phyloP scores from a whole-genome alignment of 2,329 filamentous ascomycete genomes.

The Fusarium mundagurra region DNA sequence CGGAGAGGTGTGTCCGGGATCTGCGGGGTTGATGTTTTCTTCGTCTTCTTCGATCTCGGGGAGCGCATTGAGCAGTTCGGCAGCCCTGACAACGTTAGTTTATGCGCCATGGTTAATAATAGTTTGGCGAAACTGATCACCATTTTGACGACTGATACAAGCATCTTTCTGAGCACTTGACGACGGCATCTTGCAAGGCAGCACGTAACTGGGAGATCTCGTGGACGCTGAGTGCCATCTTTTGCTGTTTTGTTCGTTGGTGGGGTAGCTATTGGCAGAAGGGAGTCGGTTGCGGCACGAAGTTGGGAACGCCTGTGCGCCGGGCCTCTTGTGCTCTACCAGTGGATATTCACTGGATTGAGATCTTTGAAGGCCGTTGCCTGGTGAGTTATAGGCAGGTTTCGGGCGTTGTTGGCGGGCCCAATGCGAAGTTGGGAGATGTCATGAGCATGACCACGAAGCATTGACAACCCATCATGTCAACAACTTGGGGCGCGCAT shows the following conservation, averaged over 20 bases:
- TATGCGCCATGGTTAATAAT: not conserved
- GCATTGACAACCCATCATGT: slow-evolving; percentile 21
- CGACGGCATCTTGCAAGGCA: slow-evolving; percentile 83
- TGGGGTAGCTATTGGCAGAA: slow-evolving; percentile 22
- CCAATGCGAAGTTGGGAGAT: not conserved
- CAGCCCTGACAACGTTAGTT: slow-evolving; percentile 72
- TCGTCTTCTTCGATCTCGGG: slow-evolving; percentile 69
- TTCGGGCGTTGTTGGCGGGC: not conserved
- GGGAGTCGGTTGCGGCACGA: slow-evolving; percentile 4
- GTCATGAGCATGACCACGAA: slow-evolving; percentile 28
- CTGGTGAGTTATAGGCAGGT: not conserved
- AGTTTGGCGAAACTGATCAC: slow-evolving; percentile 57
- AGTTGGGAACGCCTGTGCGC: slow-evolving; percentile 3
- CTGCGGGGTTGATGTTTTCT: slow-evolving; percentile 47
- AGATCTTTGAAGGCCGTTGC: not conserved
- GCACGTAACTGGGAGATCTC: slow-evolving; percentile 73
- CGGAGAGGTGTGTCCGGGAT: slow-evolving; percentile 55
- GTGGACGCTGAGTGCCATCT: slow-evolving; percentile 65
- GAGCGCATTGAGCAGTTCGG: slow-evolving; percentile 89
- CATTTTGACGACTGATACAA: slow-evolving; percentile 98
- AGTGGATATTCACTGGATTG: not conserved
- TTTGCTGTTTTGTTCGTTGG: slow-evolving; percentile 28
- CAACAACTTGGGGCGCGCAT: slow-evolving; percentile 16
- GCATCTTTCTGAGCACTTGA: slow-evolving; percentile 93
- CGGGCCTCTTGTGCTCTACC: not conserved